Conservation (phyloP, 441 rosid genomes). For the Bruguiera hainesii region DNA sequence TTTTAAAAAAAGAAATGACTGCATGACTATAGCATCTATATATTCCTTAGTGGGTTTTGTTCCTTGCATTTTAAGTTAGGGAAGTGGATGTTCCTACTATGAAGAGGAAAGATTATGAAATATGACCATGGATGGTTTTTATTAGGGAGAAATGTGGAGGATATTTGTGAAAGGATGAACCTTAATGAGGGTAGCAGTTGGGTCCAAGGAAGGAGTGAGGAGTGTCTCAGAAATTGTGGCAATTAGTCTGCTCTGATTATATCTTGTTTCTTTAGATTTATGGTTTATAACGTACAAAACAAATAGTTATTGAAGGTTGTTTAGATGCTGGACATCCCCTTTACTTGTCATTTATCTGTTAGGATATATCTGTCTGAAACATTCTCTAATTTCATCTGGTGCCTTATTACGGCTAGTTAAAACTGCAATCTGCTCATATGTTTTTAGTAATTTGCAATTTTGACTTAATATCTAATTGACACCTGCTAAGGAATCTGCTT, state of each 20-base stretch:
- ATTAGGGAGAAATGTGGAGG: neutral
- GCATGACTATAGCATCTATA: no score
- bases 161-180: neutral
- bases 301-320: neutral
- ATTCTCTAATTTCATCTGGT: no score
- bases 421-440: no score
- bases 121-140: neutral
- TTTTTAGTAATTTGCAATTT: neutral
- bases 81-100: no score
- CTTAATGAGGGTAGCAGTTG: neutral
- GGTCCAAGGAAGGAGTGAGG: no score
- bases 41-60: no score
- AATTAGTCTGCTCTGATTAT: neutral
- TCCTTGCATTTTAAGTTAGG: no score
- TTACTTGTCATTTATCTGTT: neutral
- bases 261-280: neutral
- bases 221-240: no score
- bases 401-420: no score
- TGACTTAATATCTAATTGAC: constrained; percentile 8
- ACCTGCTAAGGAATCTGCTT: constrained; percentile 12
- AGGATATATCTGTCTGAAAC: no score
- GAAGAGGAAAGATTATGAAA: no score
- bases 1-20: no score
- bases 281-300: neutral
- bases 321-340: neutral